Percentiles rank a stretch among this genome's conserved stretches.
phyloP scores from a whole-genome alignment of 2,329 filamentous ascomycete genomes.

The Aspergillus oerlinghausenensis region DNA sequence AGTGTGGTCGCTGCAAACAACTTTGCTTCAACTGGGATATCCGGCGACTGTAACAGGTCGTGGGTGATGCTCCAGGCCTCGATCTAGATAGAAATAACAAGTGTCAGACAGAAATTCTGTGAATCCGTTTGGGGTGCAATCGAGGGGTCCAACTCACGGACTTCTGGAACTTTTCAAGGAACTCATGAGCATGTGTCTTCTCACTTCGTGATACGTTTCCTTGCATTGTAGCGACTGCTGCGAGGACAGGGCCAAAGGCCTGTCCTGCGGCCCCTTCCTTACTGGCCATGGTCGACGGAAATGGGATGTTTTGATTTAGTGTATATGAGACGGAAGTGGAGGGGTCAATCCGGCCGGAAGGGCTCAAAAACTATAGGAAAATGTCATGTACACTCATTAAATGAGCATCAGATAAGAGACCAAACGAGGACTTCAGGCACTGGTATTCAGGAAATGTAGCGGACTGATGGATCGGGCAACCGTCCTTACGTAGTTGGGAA shows the following conservation, averaged over 20 bases:
- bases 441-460: neutral
- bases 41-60: constrained; percentile 72
- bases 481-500: constrained; percentile 6
- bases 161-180: constrained; percentile 93
- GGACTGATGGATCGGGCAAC: constrained; percentile 1
- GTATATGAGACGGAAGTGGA: constrained; percentile 11
- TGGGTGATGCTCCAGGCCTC: constrained; percentile 90
- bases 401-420: constrained; percentile 9
- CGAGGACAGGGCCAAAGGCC: constrained; percentile 78
- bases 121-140: constrained; percentile 15
- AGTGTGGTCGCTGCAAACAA: constrained; percentile 95
- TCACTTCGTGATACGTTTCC: constrained; percentile 72
- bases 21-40: constrained; percentile 76
- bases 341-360: constrained; percentile 21
- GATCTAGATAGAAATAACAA: constrained; percentile 50
- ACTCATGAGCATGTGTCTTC: constrained; percentile 88
- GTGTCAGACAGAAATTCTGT: constrained; percentile 7
- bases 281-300: constrained; percentile 57
- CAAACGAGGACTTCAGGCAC: constrained; percentile 2
- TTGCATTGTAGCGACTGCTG: constrained; percentile 86
- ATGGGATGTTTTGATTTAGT: constrained; percentile 20
- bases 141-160: constrained; percentile 60
- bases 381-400: constrained; percentile 23
- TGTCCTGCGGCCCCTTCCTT: constrained; percentile 59
- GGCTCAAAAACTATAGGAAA: constrained; percentile 20